Conservation (phyloP, 2,329 filamentous ascomycete species). For the Ophiostoma angusticollis region DNA sequence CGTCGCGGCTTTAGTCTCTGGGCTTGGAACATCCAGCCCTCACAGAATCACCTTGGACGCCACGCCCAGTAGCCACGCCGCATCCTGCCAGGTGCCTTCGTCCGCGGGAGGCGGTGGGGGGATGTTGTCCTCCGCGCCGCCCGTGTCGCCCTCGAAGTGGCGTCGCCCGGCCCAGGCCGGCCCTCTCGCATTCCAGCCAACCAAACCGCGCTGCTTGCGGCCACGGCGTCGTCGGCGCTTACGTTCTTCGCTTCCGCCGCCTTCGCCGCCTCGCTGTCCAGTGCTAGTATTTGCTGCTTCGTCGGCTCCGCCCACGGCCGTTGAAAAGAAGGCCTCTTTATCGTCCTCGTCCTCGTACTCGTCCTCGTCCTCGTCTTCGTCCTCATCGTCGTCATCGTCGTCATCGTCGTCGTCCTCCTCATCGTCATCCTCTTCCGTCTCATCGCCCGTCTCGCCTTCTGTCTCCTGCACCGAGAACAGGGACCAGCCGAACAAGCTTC, state of each 20-base stretch:
- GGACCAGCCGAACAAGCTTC: conserved; percentile 44
- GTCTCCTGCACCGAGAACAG: conserved; percentile 51
- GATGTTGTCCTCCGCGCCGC: conserved; percentile 31
- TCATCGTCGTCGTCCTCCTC: conserved; percentile 25
- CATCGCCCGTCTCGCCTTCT: conserved; percentile 35
- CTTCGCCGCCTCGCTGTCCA: conserved; percentile 16
- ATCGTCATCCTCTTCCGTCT: conserved; percentile 25
- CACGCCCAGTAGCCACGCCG: conserved; percentile 54
- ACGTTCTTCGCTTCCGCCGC: conserved; percentile 11
- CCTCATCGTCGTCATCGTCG: conserved; percentile 25
- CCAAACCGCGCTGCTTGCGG: not conserved
- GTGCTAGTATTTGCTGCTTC: too few relatives aligned
- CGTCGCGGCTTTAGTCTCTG: too few relatives aligned
- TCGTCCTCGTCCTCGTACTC: conserved; percentile 23
- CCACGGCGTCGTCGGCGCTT: conserved; percentile 19
- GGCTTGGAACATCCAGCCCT: conserved; percentile 10
- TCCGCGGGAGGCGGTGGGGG: conserved; percentile 38
- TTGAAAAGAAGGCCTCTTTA: too few relatives aligned
- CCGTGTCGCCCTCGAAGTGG: conserved; percentile 27
- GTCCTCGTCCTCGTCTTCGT: conserved; percentile 24
- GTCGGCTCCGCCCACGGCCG: too few relatives aligned
- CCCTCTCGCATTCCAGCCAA: conserved; percentile 3
- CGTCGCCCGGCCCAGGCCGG: conserved; percentile 11
- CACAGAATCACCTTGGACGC: conserved; percentile 49
- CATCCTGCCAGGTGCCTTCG: conserved; percentile 52